These are phyloP conservation scores for Botryococcus braunii DNA, from an alignment of 163 green algal genomes.

Conservation along the genomic window DNA sequence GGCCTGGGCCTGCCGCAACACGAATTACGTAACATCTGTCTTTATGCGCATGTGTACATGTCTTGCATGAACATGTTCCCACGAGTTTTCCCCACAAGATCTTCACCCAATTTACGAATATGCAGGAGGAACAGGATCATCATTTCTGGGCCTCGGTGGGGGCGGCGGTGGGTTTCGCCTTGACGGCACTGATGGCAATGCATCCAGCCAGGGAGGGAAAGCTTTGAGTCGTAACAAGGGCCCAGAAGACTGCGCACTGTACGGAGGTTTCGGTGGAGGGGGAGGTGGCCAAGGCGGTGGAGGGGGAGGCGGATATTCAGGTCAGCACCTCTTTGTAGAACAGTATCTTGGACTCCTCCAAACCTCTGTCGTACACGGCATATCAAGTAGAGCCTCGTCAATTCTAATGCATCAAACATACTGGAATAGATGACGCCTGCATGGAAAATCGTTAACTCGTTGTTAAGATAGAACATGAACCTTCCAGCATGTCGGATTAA, in stretches of 20 bases:
- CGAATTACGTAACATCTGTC: too few relatives aligned
- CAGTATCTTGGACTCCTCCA: too few relatives aligned
- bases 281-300: conserved; percentile 1
- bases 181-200: neutral
- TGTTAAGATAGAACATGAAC: neutral
- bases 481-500: neutral
- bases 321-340: neutral
- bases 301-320: conserved; percentile 7
- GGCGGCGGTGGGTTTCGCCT: conserved; percentile 2
- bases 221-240: too few relatives aligned
- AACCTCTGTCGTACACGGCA: too few relatives aligned
- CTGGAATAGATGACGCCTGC: neutral
- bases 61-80: too few relatives aligned
- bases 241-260: neutral
- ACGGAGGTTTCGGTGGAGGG: conserved; percentile 2
- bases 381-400: neutral
- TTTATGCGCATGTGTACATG: too few relatives aligned
- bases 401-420: neutral
- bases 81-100: too few relatives aligned
- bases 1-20: neutral
- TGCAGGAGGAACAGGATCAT: too few relatives aligned
- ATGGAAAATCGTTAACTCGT: neutral
- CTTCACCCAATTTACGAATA: too few relatives aligned
- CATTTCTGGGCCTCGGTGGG: neutral
- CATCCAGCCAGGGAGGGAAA: neutral